Conservation (phyloP, 139 green algal species). For the Picochlorum sp. region DNA sequence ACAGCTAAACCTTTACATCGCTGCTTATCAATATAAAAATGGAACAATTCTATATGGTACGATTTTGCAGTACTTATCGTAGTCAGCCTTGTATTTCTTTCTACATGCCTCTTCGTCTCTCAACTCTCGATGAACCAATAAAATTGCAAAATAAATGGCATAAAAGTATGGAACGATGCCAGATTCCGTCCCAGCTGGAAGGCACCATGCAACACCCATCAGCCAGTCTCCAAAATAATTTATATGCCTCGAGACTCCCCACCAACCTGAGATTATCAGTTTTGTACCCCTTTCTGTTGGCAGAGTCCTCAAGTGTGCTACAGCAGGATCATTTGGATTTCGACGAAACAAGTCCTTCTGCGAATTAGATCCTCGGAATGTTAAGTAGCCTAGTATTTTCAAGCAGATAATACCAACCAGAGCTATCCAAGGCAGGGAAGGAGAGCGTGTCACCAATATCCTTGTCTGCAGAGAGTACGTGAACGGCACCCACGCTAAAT, state of each 20-base stretch:
- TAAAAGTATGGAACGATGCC: constrained; percentile 90
- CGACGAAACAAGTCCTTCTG: constrained; percentile 88
- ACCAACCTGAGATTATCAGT: constrained; percentile 84
- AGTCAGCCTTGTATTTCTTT: constrained; percentile 91
- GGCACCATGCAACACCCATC: constrained; percentile 84
- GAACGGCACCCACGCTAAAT: constrained; percentile 96
- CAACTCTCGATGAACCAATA: constrained; percentile 70
- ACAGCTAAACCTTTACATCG: not conserved
- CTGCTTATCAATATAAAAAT: constrained; percentile 73
- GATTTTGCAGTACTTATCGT: constrained; percentile 85
- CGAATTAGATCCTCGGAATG: constrained; percentile 89
- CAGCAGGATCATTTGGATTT: constrained; percentile 56
- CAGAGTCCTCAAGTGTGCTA: constrained; percentile 70
- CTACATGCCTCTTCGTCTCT: constrained; percentile 82
- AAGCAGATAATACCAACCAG: constrained; percentile 49
- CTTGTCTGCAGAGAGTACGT: constrained; percentile 81
- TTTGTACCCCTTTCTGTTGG: constrained; percentile 68
- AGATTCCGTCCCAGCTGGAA: constrained; percentile 72
- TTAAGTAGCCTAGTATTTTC: constrained; percentile 73
- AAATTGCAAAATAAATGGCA: constrained; percentile 83
- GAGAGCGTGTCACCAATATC: constrained; percentile 61
- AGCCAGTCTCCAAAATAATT: constrained; percentile 95
- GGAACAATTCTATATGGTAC: constrained; percentile 87
- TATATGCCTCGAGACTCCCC: constrained; percentile 81
- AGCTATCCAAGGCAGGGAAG: constrained; percentile 22